Base-by-base conservation (phyloP, 2,329 filamentous ascomycete species). In the Penicillium paneum region DNA sequence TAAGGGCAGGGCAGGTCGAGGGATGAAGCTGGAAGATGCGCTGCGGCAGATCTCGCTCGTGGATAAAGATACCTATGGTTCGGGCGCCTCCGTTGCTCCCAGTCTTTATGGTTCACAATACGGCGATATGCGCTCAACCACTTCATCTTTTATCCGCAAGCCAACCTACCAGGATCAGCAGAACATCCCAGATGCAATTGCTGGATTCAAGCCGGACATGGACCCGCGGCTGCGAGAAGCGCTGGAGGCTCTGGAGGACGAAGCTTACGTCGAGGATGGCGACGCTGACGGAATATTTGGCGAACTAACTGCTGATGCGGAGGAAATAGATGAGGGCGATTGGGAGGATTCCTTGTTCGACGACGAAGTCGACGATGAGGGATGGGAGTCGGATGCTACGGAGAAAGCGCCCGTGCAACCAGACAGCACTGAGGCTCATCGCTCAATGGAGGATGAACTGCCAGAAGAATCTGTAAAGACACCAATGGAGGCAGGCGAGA, bases 161-260 rank as follows among this genome's bases (percentile, higher is more conserved):
- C 77, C 84, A 31, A 91, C 88, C 42, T 97, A 97, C 70, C 90
- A 97, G 72, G 88, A 91, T 51, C 91, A 97, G 75, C 94, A 99
- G 74, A 84, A 96, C 65, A 78, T 97, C 1, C 94, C 94, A 0
- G 94, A 99, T 75, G 86, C 85, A 8, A 89, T 99, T 66, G 88
- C 89, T 3, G 94, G 94, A 0, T 96, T 99, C 72, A 89, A 99
- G 74, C 94, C 95, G 7, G 92, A 97, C 69, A 97, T 99, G 94
- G 95, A 99, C 67, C 92, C 92, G 2, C 82, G 93, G 36, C 72
- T 99, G 63, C 83, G 94, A 42, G 94, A 99, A 72, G 91, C 92
- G 5, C 76, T 99, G 24, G 92, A 97, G 74, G 94, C 94, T 11
- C 77, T 99, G 29, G 94, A 99, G 45, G 94, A 99, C 67, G 94